Evolutionary conservation across 2,329 filamentous ascomycete species (phyloP).

Genomic region (Epichloe baconii): DNA sequence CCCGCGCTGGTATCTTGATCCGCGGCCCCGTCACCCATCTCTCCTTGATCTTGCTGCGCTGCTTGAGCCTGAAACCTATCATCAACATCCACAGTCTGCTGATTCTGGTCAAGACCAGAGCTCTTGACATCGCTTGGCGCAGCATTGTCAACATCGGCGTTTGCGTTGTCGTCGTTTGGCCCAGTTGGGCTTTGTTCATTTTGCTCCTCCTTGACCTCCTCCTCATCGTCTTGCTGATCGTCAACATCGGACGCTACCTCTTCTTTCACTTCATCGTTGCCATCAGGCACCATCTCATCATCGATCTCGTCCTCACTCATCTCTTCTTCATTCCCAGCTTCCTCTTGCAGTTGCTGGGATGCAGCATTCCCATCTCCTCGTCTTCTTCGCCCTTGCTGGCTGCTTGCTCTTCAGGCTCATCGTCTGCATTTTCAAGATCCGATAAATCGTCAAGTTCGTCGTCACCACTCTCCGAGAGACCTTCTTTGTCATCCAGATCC

Average conservation of each 20-base stretch:
- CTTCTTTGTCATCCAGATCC: conserved; percentile 57
- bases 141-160: conserved; percentile 45
- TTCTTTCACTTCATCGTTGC: conserved; percentile 40
- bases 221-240: conserved; percentile 2
- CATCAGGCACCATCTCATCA: conserved; percentile 29
- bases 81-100: conserved; percentile 48
- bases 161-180: conserved; percentile 32
- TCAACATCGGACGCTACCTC: conserved; percentile 24
- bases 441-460: conserved; percentile 47
- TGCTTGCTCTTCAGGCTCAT: conserved; percentile 23
- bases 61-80: conserved; percentile 46
- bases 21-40: conserved; percentile 50
- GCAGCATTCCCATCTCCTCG: conserved; percentile 22
- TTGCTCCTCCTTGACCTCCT: conserved; percentile 23
- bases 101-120: conserved; percentile 51
- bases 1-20: conserved; percentile 50
- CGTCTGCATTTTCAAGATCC: conserved; percentile 34
- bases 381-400: conserved; percentile 21
- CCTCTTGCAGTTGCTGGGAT: conserved; percentile 25
- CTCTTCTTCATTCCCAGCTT: conserved; percentile 31
- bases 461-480: conserved; percentile 42
- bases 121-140: conserved; percentile 51
- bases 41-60: conserved; percentile 52
- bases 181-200: conserved; percentile 18
- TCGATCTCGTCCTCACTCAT: conserved; percentile 30